Base-by-base conservation (phyloP, 2,329 filamentous ascomycete species). In the Penicillium occitanis region DNA sequence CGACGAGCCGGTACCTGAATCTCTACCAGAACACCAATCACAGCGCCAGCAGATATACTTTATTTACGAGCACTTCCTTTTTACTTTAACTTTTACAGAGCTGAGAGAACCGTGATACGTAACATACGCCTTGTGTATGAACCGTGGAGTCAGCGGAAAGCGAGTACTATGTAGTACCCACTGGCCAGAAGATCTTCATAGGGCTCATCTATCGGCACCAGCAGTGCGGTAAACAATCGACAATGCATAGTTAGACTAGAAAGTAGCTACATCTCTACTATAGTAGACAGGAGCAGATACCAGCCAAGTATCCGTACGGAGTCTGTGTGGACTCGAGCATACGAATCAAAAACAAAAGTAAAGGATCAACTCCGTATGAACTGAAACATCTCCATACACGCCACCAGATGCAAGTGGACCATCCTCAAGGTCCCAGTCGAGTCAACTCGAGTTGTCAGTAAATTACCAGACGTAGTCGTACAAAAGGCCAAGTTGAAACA, bases 1-100 rank as follows among this genome's bases (percentile, higher is more conserved):
- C 37, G 61, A 35, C 51, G 60, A 58, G 25, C 62, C 62, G 62
- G 62, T 48, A 64, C 53, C 53, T 64, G 53, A 35, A 55, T 22
- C 0, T 33, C 5, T 6, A 1, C 8, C 0, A 22, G 10, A 14
- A 35, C 14, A 14, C 51, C 51, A 55, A 55, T 55, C 28, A 35
- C 6, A 30, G 25, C 50, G 17, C 11, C 28, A 3, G 30, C 7
- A 3, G 2, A 35, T 35, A 33, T 35, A 55, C 25, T 19, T 19
- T 35, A 55, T n/a, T 11, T 19, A 55, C 28, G 13, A 33, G 51
- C 28, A 33, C 8, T 7, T 40, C 28, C 17, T 19, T 22, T 25
- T 22, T 5, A 48, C 25, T 11, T 35, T 11, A 40, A 44, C n/a
- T 11, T 19, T 46, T 46, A 19, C 42, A 35, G 33, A 11, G 8